Conservation (phyloP, 768 basidiomycete genomes). For the Auricularia sp. region DNA sequence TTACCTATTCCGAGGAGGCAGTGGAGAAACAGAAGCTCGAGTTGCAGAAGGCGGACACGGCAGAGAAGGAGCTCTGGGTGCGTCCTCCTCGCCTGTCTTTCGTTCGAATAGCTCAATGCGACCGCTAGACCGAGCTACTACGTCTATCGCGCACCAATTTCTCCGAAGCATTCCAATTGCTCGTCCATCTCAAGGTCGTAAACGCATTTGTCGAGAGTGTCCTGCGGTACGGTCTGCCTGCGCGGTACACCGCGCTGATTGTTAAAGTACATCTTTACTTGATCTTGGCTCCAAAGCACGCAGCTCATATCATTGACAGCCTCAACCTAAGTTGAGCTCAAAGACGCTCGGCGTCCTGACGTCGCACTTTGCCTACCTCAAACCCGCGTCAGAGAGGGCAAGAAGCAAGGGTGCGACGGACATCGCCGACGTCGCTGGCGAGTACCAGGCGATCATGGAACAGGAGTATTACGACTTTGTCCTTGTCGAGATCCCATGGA, state of each 20-base stretch:
- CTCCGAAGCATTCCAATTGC: conserved; percentile 88
- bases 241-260: conserved; percentile 73
- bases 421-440: conserved; percentile 68
- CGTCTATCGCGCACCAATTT: conserved; percentile 90
- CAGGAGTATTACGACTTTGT: conserved; percentile 96
- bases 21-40: conserved; percentile 74
- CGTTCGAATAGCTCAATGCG: background rate
- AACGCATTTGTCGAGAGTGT: conserved; percentile 92
- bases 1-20: conserved; percentile 76
- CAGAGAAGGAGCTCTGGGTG: conserved; percentile 97
- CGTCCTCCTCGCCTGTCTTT: conserved; percentile 13
- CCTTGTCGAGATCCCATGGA: conserved; percentile 87
- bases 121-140: conserved; percentile 73
- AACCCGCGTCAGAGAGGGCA: conserved; percentile 47
- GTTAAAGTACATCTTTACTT: conserved; percentile 47
- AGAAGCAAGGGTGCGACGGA: conserved; percentile 30
- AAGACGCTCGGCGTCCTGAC: conserved; percentile 67
- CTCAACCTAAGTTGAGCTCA: conserved; percentile 75
- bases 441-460: conserved; percentile 88
- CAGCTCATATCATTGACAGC: conserved; percentile 33
- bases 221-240: conserved; percentile 88
- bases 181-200: conserved; percentile 87
- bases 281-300: no score
- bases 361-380: conserved; percentile 70
- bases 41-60: conserved; percentile 62